Conservation (phyloP, 805 yeast species). For the Barnettozyma sucrosica region DNA sequence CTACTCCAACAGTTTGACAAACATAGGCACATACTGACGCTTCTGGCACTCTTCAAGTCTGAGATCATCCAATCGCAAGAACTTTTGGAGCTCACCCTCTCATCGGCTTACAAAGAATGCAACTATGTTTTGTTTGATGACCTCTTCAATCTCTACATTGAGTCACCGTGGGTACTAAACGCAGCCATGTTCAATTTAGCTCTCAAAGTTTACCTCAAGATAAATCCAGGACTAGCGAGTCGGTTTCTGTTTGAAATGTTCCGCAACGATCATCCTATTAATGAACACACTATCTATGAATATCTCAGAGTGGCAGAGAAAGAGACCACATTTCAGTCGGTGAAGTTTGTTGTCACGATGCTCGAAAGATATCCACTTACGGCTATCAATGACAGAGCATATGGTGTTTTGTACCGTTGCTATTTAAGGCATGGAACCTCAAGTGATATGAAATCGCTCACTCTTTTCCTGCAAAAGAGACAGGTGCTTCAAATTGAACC, state of each 20-base stretch:
- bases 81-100: constrained; percentile 7
- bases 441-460: not conserved
- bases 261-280: constrained; percentile 21
- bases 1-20: constrained; percentile 7
- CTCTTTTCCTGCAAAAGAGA: constrained; percentile 7
- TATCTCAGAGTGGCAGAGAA: constrained; percentile 16
- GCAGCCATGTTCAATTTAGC: constrained; percentile 18
- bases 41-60: constrained; percentile 8
- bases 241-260: constrained; percentile 25
- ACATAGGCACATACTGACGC: constrained; percentile 6
- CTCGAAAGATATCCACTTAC: constrained; percentile 19
- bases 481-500: constrained; percentile 8
- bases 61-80: constrained; percentile 6
- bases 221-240: constrained; percentile 23
- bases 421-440: constrained; percentile 8
- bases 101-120: constrained; percentile 8
- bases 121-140: constrained; percentile 16
- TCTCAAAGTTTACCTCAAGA: constrained; percentile 17
- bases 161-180: constrained; percentile 7
- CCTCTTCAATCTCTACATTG: constrained; percentile 17
- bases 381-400: constrained; percentile 16
- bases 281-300: constrained; percentile 16
- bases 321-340: constrained; percentile 15
- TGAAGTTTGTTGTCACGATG: constrained; percentile 19
- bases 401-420: constrained; percentile 8